Conservation (phyloP, 371 early-diverging fungal genomes). For the Lichtheimia corymbifera region DNA sequence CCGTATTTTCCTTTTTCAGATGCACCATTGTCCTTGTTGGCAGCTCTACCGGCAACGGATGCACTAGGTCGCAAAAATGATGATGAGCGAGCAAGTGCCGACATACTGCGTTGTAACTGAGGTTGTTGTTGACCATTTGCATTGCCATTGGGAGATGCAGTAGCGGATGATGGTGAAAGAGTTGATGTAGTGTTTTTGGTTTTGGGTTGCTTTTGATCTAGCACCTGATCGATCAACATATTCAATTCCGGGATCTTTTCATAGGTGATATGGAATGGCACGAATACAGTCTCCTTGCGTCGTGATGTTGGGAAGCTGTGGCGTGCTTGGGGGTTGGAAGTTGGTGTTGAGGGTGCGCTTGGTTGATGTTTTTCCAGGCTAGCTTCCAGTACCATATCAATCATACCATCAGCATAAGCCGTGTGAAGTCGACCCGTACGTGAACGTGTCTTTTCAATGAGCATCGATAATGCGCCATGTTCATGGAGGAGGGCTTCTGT, state of each 20-base stretch:
- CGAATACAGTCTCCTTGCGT: conserved; percentile 32
- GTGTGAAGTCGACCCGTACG: conserved; percentile 48
- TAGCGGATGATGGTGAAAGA: not conserved
- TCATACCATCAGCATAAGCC: conserved; percentile 39
- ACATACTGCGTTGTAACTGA: not conserved
- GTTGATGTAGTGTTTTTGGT: not conserved
- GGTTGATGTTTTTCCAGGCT: conserved; percentile 36
- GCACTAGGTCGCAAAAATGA: conserved; percentile 43
- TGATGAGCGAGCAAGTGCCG: conserved; percentile 11
- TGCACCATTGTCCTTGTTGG: conserved; percentile 28
- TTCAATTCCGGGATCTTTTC: conserved; percentile 53
- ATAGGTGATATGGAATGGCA: conserved; percentile 50
- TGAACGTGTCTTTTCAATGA: conserved; percentile 45
- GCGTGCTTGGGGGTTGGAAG: not conserved
- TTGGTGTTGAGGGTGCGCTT: conserved; percentile 8
- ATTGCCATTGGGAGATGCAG: not conserved
- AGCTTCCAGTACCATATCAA: conserved; percentile 50
- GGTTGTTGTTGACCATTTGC: conserved; percentile 4
- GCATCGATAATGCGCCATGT: conserved; percentile 48
- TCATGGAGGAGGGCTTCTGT: conserved; percentile 44
- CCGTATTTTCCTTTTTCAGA: conserved; percentile 44
- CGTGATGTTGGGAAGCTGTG: conserved; percentile 3
- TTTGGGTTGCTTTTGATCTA: conserved; percentile 43
- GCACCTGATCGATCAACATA: conserved; percentile 44
- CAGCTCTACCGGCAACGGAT: conserved; percentile 34